phyloP scores from a whole-genome alignment of 768 basidiomycete species.

The Leccinum uliginosum region DNA sequence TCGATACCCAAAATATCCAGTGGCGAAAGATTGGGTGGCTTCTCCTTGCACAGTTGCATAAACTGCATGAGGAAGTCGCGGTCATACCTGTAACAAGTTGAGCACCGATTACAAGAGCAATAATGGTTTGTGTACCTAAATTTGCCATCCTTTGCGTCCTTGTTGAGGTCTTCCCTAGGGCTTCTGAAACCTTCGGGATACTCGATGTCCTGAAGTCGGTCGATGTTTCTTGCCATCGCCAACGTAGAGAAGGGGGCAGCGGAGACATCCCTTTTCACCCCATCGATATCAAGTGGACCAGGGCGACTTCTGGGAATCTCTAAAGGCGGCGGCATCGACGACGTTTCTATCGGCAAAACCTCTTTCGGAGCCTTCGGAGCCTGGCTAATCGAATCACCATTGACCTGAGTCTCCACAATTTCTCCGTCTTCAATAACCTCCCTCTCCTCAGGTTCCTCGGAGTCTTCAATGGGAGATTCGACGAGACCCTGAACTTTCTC shows the following conservation, averaged over 20 bases:
- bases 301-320: constrained; percentile 49
- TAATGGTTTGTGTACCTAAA: constrained; percentile 54
- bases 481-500: constrained; percentile 32
- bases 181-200: constrained; percentile 84
- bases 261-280: constrained; percentile 37
- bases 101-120: constrained; percentile 5
- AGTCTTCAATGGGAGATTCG: constrained; percentile 40
- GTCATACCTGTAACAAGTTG: constrained; percentile 66
- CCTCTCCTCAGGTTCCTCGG: constrained; percentile 40
- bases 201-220: constrained; percentile 68
- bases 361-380: constrained; percentile 39
- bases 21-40: constrained; percentile 84
- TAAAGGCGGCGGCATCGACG: constrained; percentile 37
- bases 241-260: constrained; percentile 48
- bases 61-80: constrained; percentile 99
- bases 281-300: constrained; percentile 66
- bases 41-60: constrained; percentile 91
- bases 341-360: constrained; percentile 61
- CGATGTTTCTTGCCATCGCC: constrained; percentile 79
- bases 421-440: constrained; percentile 34
- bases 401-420: constrained; percentile 19
- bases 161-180: constrained; percentile 81
- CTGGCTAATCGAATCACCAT: constrained; percentile 41
- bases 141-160: constrained; percentile 79
- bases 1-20: constrained; percentile 90